Percentiles rank a stretch among this genome's conserved stretches.
Evolutionary conservation across 31 red algal species (phyloP).

Genomic region (Porphyra umbilicalis): DNA sequence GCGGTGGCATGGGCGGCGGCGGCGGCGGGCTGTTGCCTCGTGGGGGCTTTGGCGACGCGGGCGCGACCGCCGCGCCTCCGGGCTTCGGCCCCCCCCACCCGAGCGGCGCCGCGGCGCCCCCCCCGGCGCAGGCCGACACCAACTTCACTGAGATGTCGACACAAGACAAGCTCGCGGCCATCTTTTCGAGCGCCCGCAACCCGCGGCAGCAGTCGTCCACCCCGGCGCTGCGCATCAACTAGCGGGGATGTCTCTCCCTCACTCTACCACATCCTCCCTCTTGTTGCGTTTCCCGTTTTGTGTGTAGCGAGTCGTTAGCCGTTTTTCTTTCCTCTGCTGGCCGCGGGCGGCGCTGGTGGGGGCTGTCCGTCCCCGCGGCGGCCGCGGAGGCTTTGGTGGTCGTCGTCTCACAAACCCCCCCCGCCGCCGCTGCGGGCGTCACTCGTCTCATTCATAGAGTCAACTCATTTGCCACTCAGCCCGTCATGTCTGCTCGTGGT

Average conservation of each 20-base stretch:
- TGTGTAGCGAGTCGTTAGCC: not conserved
- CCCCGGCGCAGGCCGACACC: not conserved
- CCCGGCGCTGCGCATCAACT: not conserved
- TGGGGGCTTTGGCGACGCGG: slow-evolving; percentile 1
- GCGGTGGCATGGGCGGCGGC: not conserved
- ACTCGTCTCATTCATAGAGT: too few species aligned
- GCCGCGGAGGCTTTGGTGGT: too few species aligned
- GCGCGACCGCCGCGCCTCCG: not conserved
- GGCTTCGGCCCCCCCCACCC: not conserved
- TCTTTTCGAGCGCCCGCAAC: slow-evolving; percentile 44
- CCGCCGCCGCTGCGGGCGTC: too few species aligned
- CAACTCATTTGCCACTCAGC: too few species aligned
- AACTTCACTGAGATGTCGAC: slow-evolving; percentile 49
- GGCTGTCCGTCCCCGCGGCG: not conserved
- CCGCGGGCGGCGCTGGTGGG: not conserved
- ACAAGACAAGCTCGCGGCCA: slow-evolving; percentile 60
- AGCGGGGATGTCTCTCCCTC: too few species aligned
- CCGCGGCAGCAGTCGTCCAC: slow-evolving; percentile 21
- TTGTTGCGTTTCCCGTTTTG: not conserved
- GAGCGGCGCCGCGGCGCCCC: not conserved
- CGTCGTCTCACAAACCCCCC: too few species aligned
- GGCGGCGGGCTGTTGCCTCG: slow-evolving; percentile 2
- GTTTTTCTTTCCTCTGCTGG: not conserved
- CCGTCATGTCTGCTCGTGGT: not conserved
- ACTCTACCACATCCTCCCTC: not conserved